A percentile compares a stretch with the other conserved stretches of the same genome.
Conservation (phyloP, 768 basidiomycete genomes). For the Basidioascus undulatus region DNA sequence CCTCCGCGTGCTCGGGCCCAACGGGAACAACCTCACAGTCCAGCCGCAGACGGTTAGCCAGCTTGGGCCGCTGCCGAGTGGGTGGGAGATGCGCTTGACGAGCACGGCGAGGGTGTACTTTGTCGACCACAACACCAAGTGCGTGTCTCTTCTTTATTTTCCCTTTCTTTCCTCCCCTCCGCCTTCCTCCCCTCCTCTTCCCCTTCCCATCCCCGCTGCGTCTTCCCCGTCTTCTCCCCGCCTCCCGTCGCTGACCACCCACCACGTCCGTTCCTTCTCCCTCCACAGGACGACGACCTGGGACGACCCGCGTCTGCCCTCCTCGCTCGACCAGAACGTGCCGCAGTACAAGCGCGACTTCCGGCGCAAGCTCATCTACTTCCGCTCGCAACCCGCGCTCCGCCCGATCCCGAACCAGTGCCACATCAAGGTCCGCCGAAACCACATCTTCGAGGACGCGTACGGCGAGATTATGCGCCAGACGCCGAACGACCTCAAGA, state of each 20-base stretch:
- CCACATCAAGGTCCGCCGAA: conserved; percentile 92
- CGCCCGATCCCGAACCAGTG: conserved; percentile 96
- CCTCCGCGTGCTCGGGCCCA: conserved; percentile 86
- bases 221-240: no score
- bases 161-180: not conserved
- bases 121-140: conserved; percentile 97
- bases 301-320: conserved; percentile 94
- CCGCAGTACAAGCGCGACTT: conserved; percentile 99
- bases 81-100: conserved; percentile 99
- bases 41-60: conserved; percentile 93
- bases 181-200: no score
- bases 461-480: conserved; percentile 99
- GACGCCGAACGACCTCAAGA: conserved; percentile 93
- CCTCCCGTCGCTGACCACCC: no score
- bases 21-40: conserved; percentile 59
- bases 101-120: conserved; percentile 96
- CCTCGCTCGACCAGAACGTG: conserved; percentile 82
- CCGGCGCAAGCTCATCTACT: conserved; percentile 95
- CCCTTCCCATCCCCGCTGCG: no score
- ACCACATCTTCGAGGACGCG: conserved; percentile 97
- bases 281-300: conserved; percentile 93
- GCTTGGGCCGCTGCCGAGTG: conserved; percentile 84
- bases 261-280: no score
- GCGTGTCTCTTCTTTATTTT: not conserved
- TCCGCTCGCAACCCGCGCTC: conserved; percentile 94